Evolutionary conservation across 164 flowering plant genomes (phyloP), one percentile per base, ranked within the genome.

Genomic region (Umbellularia californica): DNA sequence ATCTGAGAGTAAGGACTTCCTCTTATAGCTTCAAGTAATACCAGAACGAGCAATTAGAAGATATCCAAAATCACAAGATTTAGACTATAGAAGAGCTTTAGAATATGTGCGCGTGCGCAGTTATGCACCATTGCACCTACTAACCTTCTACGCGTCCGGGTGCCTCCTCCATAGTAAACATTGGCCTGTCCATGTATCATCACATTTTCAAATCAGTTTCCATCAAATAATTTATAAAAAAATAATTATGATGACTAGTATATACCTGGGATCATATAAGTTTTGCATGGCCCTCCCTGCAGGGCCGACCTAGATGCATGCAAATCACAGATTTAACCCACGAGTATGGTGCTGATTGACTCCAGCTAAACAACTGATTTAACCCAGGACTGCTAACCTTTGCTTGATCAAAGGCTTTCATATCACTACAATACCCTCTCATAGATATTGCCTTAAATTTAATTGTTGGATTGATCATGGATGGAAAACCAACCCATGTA

Each of bases 1-100:
- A 64, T 82, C 82, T 1, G 83, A 77, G 35, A 73, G 52, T 68
- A 83, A 76, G 76, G 82, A 84, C 70, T 81, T 86, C 41, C 83
- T 63, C 67, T 71, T 79, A 72, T 70, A 76, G 51, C 75, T 80
- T 60, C 83, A 79, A 22, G 69, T 14, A 65, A 30, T 12, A 33
- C 33, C 3, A 47, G 11, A 51, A 64, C 14, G 12, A 60, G 24
- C 67, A 12, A 23, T 64, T 64, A 64, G 67, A 60, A 60, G 28
- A 64, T 23, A 23, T 25, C 22, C 27, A 64, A 25, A 25, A 23
- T 23, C 5, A 64, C 67, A 64, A 64, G 2, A 64, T 64, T 12
- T 25, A 11, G 13, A 64, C 67, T 23, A 12, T 55, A 15, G 5
- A 64, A 23, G 15, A 13, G 27, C 14, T 25, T 23, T 64, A 64